A percentile compares a stretch with the other conserved stretches of the same genome.
Conservation (phyloP, 169 alveolate genomes). For the Cryptosporidium bovis region DNA sequence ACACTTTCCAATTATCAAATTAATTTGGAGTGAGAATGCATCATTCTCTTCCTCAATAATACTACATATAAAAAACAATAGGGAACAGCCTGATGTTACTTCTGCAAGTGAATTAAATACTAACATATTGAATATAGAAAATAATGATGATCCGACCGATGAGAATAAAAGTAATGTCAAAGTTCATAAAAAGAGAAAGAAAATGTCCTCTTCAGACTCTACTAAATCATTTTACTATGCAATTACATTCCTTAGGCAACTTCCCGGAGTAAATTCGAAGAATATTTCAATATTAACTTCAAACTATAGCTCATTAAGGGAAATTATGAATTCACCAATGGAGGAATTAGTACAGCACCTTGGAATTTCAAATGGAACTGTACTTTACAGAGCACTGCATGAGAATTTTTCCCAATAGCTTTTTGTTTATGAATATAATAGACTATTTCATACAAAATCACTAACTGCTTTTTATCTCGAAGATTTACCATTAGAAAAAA, state of each 20-base stretch:
- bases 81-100: conserved; percentile 54
- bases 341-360: conserved; percentile 14
- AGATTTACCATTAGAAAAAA: neutral
- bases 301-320: conserved; percentile 40
- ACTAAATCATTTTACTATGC: conserved; percentile 63
- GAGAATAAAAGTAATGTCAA: conserved; percentile 2
- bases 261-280: conserved; percentile 62
- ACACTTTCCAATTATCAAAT: conserved; percentile 77
- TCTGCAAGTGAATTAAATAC: conserved; percentile 29
- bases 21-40: conserved; percentile 80
- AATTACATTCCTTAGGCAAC: conserved; percentile 32
- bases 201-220: conserved; percentile 5
- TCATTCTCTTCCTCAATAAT: conserved; percentile 76
- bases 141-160: neutral
- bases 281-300: conserved; percentile 43
- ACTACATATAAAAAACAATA: conserved; percentile 8
- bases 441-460: neutral
- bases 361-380: conserved; percentile 55
- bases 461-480: conserved; percentile 11
- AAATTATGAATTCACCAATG: conserved; percentile 37
- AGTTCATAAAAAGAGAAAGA: conserved; percentile 20
- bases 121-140: conserved; percentile 9
- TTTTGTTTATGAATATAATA: neutral
- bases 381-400: conserved; percentile 53
- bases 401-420: conserved; percentile 5